Conservation (phyloP, 352 stramenopile genomes). For the Plasmopara halstedii region DNA sequence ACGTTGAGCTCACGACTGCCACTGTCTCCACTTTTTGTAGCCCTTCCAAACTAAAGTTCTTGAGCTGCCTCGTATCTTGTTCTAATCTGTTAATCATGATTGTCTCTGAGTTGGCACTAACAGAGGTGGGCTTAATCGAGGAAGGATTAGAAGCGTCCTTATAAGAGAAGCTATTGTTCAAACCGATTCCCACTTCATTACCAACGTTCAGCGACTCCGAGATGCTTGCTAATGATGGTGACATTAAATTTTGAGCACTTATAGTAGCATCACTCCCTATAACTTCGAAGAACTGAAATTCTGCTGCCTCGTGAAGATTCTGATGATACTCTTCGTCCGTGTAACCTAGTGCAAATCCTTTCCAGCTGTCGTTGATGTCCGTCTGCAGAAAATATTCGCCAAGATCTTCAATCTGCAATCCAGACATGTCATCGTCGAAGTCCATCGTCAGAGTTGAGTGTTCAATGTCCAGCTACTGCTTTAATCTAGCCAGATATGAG, state of each 20-base stretch:
- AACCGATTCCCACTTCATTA: conserved; percentile 13
- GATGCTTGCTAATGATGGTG: conserved; percentile 35
- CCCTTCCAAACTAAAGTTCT: conserved; percentile 34
- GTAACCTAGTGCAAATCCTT: conserved; percentile 63
- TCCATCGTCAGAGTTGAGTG: conserved; percentile 24
- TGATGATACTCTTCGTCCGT: conserved; percentile 35
- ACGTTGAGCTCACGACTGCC: conserved; percentile 1
- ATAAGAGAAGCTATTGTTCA: conserved; percentile 19
- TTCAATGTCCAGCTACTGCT: no score
- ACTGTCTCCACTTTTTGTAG: conserved; percentile 15
- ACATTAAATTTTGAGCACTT: conserved; percentile 23
- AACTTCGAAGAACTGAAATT: not conserved
- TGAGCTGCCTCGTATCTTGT: conserved; percentile 27
- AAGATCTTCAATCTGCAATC: conserved; percentile 67
- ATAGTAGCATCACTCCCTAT: conserved; percentile 3
- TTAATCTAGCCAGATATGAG: no score
- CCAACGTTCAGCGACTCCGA: conserved; percentile 37
- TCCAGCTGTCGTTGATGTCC: conserved; percentile 58
- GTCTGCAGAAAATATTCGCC: conserved; percentile 62
- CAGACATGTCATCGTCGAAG: conserved; percentile 63
- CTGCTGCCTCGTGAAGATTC: conserved; percentile 5
- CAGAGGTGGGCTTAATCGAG: conserved; percentile 17
- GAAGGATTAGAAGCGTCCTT: conserved; percentile 29
- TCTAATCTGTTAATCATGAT: conserved; percentile 18
- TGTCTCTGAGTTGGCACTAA: conserved; percentile 15